A percentile compares a stretch with the other conserved stretches of the same genome.
Evolutionary conservation across 805 yeast species (phyloP).

Genomic region (Yamadazyma nakazawae): DNA sequence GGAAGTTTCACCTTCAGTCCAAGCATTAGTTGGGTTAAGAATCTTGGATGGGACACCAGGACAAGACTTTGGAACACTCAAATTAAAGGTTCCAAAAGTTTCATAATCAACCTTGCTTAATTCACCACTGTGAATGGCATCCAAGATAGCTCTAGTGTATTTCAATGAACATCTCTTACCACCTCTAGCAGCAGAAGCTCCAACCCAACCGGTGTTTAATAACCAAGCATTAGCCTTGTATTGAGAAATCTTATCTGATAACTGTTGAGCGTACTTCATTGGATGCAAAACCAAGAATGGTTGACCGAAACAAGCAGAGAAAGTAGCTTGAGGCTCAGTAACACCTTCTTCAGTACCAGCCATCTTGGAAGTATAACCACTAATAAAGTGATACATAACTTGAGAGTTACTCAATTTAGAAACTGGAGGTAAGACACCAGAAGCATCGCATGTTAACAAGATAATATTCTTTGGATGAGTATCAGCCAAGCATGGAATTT

Average conservation of each 20-base stretch:
- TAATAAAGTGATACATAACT: constrained; percentile 98
- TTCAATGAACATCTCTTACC: constrained; percentile 97
- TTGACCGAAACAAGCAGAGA: constrained; percentile 98
- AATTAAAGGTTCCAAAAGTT: constrained; percentile 79
- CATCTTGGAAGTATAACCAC: constrained; percentile 99
- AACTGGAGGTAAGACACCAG: constrained; percentile 97
- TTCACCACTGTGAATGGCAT: constrained; percentile 90
- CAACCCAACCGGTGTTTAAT: constrained; percentile 98
- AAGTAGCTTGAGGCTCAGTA: constrained; percentile 96
- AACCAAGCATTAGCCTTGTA: constrained; percentile 94
- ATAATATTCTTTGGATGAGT: constrained; percentile 90
- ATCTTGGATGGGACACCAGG: constrained; percentile 81
- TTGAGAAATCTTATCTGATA: constrained; percentile 84
- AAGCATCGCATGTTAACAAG: constrained; percentile 93
- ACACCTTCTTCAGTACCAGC: constrained; percentile 99
- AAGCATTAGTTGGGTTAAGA: constrained; percentile 80
- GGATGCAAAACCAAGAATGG: constrained; percentile 98
- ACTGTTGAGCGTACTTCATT: constrained; percentile 95
- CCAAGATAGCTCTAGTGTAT: constrained; percentile 94
- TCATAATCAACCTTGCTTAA: constrained; percentile 79
- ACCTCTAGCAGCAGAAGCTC: constrained; percentile 85
- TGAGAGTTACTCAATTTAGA: constrained; percentile 90
- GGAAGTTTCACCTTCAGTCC: constrained; percentile 51
- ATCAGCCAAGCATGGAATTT: constrained; percentile 89
- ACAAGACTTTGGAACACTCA: constrained; percentile 79